A percentile compares a stretch with the other conserved stretches of the same genome.
Evolutionary conservation across 2,329 filamentous ascomycete species (phyloP).

Genomic region (Esteya vermicola): DNA sequence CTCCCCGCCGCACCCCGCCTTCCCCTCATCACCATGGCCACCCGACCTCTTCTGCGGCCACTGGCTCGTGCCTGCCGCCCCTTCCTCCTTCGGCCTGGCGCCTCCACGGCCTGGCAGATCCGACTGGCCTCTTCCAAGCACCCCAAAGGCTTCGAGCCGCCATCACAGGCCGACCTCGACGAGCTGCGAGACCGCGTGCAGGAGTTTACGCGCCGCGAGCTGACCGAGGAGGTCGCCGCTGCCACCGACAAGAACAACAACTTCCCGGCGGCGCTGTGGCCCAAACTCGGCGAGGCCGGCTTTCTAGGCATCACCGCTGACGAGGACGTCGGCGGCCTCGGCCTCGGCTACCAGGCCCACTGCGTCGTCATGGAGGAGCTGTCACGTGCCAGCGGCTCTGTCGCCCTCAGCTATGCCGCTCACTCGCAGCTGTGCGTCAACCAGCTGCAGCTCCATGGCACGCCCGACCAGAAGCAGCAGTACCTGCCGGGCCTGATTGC

Average conservation of each 20-base stretch:
- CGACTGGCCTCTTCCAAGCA: constrained; percentile 46
- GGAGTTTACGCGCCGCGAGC: constrained; percentile 81
- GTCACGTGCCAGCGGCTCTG: constrained; percentile 68
- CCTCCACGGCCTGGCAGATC: too few species aligned
- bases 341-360: constrained; percentile 92
- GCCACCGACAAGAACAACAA: constrained; percentile 74
- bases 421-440: constrained; percentile 96
- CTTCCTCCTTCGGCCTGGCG: background rate
- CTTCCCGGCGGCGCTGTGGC: constrained; percentile 87
- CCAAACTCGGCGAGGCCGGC: constrained; percentile 80
- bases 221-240: constrained; percentile 68
- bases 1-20: background rate
- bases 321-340: constrained; percentile 78
- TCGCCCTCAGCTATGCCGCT: constrained; percentile 84
- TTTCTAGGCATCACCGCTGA: constrained; percentile 89
- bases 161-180: constrained; percentile 56
- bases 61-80: constrained; percentile 13
- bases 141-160: constrained; percentile 50
- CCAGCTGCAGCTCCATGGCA: constrained; percentile 84
- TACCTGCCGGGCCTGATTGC: constrained; percentile 71
- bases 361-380: constrained; percentile 93
- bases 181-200: constrained; percentile 75
- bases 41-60: constrained; percentile 19
- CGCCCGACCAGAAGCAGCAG: constrained; percentile 59
- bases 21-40: constrained; percentile 21